Conservation (phyloP, 495 filamentous ascomycete genomes). For the Letharia columbiana region DNA sequence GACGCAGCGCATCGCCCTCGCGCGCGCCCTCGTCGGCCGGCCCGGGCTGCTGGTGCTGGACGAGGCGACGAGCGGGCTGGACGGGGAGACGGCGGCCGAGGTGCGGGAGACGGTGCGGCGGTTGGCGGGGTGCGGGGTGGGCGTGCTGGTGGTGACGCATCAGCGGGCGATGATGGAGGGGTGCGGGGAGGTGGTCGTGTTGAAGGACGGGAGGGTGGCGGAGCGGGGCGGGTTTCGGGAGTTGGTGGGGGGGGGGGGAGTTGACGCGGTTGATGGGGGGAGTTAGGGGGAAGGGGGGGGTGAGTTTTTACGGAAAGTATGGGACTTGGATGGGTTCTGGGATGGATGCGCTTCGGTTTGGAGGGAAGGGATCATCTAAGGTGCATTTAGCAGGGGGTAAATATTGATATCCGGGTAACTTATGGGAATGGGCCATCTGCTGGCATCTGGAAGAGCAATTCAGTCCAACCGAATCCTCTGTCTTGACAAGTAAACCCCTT, state of each 20-base stretch:
- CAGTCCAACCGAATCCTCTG: no score
- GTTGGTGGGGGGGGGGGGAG: constrained; percentile 38
- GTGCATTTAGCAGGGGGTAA: no score
- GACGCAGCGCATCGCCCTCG: constrained; percentile 72
- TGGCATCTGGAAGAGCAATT: no score
- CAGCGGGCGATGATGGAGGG: constrained; percentile 73
- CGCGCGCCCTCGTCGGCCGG: constrained; percentile 62
- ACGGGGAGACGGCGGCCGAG: constrained; percentile 56
- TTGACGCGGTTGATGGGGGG: constrained; percentile 35
- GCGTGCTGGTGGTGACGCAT: constrained; percentile 68
- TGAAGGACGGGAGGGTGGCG: constrained; percentile 55
- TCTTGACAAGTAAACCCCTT: no score
- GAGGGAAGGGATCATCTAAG: no score
- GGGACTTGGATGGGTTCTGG: no score
- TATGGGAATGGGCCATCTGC: no score
- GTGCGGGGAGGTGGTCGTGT: constrained; percentile 58
- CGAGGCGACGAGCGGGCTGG: constrained; percentile 78
- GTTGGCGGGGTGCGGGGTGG: constrained; percentile 40
- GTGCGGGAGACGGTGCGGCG: constrained; percentile 55
- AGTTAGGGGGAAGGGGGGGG: not conserved
- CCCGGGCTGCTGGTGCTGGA: constrained; percentile 73
- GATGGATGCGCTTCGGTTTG: no score
- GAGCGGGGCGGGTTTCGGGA: constrained; percentile 56
- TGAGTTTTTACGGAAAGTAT: not conserved
- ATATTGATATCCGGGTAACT: no score